Evolutionary conservation across 768 basidiomycete genomes (phyloP).

Genomic region (Podaxis sp.): DNA sequence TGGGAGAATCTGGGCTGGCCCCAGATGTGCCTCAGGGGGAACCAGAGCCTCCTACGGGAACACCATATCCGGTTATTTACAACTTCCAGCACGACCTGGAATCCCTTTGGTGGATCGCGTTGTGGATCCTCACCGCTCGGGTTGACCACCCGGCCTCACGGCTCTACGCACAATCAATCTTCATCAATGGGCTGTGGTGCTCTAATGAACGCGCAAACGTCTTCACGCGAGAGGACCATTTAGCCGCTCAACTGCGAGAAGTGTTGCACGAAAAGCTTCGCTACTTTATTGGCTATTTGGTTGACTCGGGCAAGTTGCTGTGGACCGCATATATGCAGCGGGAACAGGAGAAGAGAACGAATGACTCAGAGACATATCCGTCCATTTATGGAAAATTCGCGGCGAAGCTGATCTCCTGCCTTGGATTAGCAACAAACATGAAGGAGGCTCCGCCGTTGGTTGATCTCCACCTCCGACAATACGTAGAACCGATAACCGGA

Average conservation of each 20-base stretch:
- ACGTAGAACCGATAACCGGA: neutral
- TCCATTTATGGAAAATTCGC: neutral
- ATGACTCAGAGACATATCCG: neutral
- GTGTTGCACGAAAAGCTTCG: neutral
- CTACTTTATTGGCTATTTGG: neutral
- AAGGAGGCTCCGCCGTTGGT: neutral
- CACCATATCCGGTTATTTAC: neutral
- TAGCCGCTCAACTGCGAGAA: neutral
- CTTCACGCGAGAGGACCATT: neutral
- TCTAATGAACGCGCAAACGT: neutral
- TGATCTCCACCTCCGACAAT: neutral
- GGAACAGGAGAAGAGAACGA: neutral
- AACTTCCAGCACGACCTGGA: slow-evolving; percentile 11
- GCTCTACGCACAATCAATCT: neutral
- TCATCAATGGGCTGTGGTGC: neutral
- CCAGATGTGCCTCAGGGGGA: neutral
- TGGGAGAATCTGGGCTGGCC: too few relatives aligned
- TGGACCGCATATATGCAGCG: neutral
- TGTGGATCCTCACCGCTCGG: slow-evolving; percentile 2
- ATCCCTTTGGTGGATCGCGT: slow-evolving; percentile 6
- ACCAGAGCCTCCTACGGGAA: neutral
- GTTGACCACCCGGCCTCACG: neutral
- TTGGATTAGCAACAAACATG: neutral
- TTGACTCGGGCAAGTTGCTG: neutral
- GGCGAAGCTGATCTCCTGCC: neutral